Conservation (phyloP, 352 stramenopile species). For the Phytophthora pistaciae region DNA sequence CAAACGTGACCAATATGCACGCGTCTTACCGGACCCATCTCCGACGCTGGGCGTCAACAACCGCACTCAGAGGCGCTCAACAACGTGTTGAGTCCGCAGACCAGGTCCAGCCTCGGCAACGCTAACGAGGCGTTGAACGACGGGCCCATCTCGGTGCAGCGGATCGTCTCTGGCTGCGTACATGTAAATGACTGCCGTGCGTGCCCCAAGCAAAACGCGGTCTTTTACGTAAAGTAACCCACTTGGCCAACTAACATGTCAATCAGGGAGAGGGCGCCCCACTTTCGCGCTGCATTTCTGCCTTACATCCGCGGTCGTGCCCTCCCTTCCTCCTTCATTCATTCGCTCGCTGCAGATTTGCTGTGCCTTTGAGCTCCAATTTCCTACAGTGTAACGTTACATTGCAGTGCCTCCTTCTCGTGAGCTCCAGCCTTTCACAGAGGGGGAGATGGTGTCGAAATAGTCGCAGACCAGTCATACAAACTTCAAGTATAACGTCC, state of each 20-base stretch:
- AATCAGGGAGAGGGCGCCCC: not conserved
- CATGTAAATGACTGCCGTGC: too few relatives aligned
- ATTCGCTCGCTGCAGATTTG: conserved; percentile 16
- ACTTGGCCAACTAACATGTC: not conserved
- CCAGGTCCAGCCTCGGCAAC: conserved; percentile 6
- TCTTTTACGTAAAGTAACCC: too few relatives aligned
- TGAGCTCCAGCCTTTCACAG: not conserved
- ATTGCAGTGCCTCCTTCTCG: not conserved
- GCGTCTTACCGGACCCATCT: conserved; percentile 20
- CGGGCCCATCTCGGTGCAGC: conserved; percentile 13
- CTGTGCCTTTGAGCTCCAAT: not conserved
- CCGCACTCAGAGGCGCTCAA: conserved; percentile 8
- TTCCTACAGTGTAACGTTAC: not conserved
- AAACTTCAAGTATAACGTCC: conserved; percentile 17
- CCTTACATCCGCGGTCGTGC: not conserved
- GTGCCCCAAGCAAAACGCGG: too few relatives aligned
- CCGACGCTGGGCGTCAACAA: conserved; percentile 8
- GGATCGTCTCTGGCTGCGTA: conserved; percentile 19
- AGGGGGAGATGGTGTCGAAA: conserved; percentile 4
- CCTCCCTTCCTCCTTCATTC: conserved; percentile 1
- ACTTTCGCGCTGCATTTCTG: conserved; percentile 3
- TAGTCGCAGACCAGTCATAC: conserved; percentile 19
- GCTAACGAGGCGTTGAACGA: not conserved
- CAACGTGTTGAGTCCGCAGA: conserved; percentile 16
- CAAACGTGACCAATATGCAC: conserved; percentile 1